Conservation (phyloP, 73 alveolate genomes). For the Paramecium pentaurelia region DNA sequence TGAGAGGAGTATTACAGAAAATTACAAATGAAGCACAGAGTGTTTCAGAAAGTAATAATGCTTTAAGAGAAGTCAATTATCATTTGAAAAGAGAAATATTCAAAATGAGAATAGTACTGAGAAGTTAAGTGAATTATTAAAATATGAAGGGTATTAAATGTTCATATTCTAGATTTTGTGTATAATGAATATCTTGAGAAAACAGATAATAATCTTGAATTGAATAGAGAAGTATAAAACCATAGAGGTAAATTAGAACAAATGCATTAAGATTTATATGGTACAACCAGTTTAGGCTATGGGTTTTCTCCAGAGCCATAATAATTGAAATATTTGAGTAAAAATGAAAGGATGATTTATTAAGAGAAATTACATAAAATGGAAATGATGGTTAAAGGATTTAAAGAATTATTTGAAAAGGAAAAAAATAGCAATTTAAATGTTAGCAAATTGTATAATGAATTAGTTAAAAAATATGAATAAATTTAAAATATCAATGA, state of each 20-base stretch:
- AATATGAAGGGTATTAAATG: slow-evolving; percentile 46
- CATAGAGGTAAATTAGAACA: slow-evolving; percentile 44
- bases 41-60: not conserved
- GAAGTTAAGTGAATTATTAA: slow-evolving; percentile 34
- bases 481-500: slow-evolving; percentile 28
- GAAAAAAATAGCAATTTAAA: not conserved
- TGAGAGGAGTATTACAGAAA: not conserved
- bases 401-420: slow-evolving; percentile 46
- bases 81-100: slow-evolving; percentile 54
- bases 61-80: slow-evolving; percentile 32
- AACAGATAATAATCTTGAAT: slow-evolving; percentile 37
- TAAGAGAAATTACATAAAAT: slow-evolving; percentile 48
- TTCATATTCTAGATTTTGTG: slow-evolving; percentile 35
- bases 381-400: slow-evolving; percentile 58
- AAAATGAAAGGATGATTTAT: slow-evolving; percentile 55
- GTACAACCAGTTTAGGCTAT: slow-evolving; percentile 40
- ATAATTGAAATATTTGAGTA: slow-evolving; percentile 28
- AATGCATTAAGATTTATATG: slow-evolving; percentile 40
- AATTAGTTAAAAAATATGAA: slow-evolving; percentile 25
- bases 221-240: slow-evolving; percentile 30
- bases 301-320: slow-evolving; percentile 50
- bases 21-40: not conserved
- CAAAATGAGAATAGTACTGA: slow-evolving; percentile 50
- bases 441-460: not conserved
- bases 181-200: slow-evolving; percentile 46